These are phyloP conservation scores for Persicaria maculosa DNA, from an alignment of 148 eudicot species.

Conservation along the genomic window DNA sequence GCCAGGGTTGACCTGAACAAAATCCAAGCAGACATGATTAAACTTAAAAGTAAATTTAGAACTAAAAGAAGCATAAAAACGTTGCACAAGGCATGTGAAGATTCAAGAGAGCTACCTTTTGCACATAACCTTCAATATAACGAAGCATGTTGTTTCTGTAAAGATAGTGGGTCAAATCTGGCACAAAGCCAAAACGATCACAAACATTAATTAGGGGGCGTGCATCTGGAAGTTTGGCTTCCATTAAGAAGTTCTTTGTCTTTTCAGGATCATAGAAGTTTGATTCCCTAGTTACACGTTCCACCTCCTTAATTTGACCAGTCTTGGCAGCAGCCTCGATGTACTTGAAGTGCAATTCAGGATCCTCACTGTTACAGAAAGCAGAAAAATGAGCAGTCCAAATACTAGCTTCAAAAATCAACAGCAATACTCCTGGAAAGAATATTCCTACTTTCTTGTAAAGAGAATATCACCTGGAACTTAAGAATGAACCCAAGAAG, in stretches of 20 bases:
- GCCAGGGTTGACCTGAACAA: constrained; percentile 74
- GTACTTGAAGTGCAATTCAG: constrained; percentile 93
- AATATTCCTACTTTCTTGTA: not conserved
- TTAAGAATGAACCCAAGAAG: constrained; percentile 87
- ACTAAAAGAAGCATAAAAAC: not conserved
- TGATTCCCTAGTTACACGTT: constrained; percentile 95
- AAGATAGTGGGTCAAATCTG: constrained; percentile 91
- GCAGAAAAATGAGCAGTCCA: constrained; percentile 8
- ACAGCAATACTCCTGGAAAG: constrained; percentile 5
- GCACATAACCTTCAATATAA: constrained; percentile 95
- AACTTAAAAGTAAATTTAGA: not conserved
- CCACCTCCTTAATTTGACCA: constrained; percentile 98
- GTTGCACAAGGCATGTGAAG: not conserved
- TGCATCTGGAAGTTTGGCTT: constrained; percentile 98
- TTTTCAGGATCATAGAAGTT: constrained; percentile 89
- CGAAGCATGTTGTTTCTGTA: constrained; percentile 94
- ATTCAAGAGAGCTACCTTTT: constrained; percentile 50
- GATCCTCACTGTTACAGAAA: constrained; percentile 71
- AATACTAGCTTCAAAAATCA: constrained; percentile 3
- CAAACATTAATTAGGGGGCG: constrained; percentile 93
- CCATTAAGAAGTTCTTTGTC: constrained; percentile 94
- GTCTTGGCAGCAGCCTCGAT: constrained; percentile 98
- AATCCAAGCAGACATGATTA: not conserved
- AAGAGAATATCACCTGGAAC: constrained; percentile 64
- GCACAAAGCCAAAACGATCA: constrained; percentile 93